Evolutionary conservation across 495 filamentous ascomycete genomes (phyloP).

Genomic region (Cercophora newfieldiana): DNA sequence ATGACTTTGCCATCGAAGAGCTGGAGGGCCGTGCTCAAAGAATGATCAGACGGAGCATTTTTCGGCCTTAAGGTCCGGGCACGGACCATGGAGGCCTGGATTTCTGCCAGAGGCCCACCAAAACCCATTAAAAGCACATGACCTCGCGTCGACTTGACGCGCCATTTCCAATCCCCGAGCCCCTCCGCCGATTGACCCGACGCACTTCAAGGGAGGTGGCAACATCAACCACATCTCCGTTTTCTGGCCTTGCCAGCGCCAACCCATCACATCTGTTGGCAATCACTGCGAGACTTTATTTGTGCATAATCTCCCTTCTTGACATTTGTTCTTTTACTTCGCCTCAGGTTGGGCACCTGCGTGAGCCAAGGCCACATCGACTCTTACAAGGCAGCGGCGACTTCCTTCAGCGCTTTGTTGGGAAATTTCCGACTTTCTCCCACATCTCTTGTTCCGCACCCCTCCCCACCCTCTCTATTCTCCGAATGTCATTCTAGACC

Average conservation of each 20-base stretch:
- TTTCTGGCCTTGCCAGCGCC: background rate
- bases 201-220: background rate
- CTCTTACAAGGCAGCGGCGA: background rate
- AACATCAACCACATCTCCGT: background rate
- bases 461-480: background rate
- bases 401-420: background rate
- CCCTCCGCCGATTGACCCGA: too few species aligned
- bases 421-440: background rate
- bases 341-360: background rate
- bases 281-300: background rate
- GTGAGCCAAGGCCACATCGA: background rate
- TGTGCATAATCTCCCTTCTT: background rate
- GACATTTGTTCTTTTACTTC: background rate
- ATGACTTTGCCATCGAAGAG: slow-evolving; percentile 18
- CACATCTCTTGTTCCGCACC: background rate
- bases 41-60: background rate
- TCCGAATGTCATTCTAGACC: background rate
- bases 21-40: slow-evolving; percentile 7
- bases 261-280: background rate
- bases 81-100: background rate
- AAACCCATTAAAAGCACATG: slow-evolving; percentile 2
- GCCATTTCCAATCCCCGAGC: too few species aligned
- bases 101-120: background rate
- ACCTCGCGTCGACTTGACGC: slow-evolving; percentile 2
- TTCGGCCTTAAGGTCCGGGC: too few species aligned